Evolutionary conservation across 331 rosid genomes (phyloP), one percentile per base, ranked within the genome.

Genomic region (Rosa hybrid): DNA sequence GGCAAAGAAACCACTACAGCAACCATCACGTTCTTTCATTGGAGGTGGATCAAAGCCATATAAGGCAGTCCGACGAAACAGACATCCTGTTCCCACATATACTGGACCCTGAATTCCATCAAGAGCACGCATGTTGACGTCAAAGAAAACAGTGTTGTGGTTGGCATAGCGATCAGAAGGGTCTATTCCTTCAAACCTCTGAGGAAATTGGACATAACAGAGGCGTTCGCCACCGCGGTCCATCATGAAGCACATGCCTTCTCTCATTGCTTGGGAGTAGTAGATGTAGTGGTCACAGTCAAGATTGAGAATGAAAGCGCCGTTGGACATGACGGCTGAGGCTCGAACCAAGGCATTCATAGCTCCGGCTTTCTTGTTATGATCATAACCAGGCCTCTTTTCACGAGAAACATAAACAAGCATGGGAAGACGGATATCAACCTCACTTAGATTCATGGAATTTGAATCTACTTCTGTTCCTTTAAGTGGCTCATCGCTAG

Each of bases 191-290:
- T 92, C 97, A 62, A 90, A 92, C 85, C 97, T 85, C 82, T 92
- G 97, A 50, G 97, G 97, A 67, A 92, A 92, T 71, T 92, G 97
- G 67, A 89, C 90, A 44, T 87, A 92, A 83, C 88, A 83, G 45
- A 90, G 83, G 23, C 62, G 85, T 2, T 92, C 97, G 2, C 97
- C 97, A 39, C 83, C 97, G 1, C 85, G 87, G 89, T 92, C 97
- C 97, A 92, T 89, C 97, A 92, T 92, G 90, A 88, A 90, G 87
- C 97, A 91, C 91, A 91, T 91, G 12, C 97, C 97, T 85, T 92
- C 97, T 77, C 97, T 90, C 72, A 90, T 0, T 8, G 97, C 97
- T 48, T 81, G 78, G 39, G 97, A 92, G 81, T 92, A 86, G 73
- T 77, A 86, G 68, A 92, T 84, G 84, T 92, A 92, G 77, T 92